Conservation (phyloP, 306 rosid genomes). For the Corylus avellana region DNA sequence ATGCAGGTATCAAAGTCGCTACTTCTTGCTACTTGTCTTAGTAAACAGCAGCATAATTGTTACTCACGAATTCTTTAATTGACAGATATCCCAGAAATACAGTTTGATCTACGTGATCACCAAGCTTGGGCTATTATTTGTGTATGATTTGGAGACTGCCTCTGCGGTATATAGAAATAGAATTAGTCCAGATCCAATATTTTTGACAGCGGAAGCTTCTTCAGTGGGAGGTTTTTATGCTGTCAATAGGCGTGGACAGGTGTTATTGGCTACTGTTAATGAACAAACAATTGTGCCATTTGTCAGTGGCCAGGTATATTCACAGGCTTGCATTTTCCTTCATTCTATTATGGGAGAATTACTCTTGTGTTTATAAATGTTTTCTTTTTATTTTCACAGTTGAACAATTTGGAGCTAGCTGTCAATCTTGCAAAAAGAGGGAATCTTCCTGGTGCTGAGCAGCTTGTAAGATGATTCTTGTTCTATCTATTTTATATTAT, state of each 20-base stretch:
- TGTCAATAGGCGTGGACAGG: constrained; percentile 94
- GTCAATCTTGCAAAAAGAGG: constrained; percentile 99
- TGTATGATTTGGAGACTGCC: constrained; percentile 97
- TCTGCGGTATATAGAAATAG: constrained; percentile 97
- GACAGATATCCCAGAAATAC: constrained; percentile 95
- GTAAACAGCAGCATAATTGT: constrained; percentile 7
- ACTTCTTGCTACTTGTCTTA: constrained; percentile 25
- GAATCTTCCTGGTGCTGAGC: constrained; percentile 99
- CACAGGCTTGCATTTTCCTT: constrained; percentile 17
- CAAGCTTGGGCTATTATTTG: constrained; percentile 98
- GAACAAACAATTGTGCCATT: constrained; percentile 93
- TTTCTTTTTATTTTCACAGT: constrained; percentile 44
- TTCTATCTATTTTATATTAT: background rate
- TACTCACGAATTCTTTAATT: constrained; percentile 22
- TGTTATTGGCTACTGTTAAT: constrained; percentile 93
- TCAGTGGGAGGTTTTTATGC: constrained; percentile 93
- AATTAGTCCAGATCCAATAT: constrained; percentile 98
- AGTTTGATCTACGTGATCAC: constrained; percentile 95
- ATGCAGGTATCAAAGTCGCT: constrained; percentile 75
- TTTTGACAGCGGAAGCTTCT: constrained; percentile 95
- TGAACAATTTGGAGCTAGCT: constrained; percentile 97
- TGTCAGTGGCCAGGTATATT: constrained; percentile 91
- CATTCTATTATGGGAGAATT: constrained; percentile 21
- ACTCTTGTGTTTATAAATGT: constrained; percentile 17
- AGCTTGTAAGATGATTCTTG: constrained; percentile 59